Conservation (phyloP, 306 rosid genomes). For the Ormosia semicastrata region DNA sequence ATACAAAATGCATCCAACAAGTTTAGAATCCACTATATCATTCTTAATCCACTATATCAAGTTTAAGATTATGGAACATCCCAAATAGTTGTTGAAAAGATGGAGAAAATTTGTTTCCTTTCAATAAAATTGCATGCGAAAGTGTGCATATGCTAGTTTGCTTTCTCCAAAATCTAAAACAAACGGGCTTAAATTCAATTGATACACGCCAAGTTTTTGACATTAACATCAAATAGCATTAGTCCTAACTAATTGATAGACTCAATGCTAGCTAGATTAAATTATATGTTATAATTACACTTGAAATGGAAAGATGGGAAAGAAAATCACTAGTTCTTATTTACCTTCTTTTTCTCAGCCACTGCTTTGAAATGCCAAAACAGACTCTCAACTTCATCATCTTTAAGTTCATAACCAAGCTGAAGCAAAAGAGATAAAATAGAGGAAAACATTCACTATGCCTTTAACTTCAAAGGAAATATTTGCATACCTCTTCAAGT, state of each 20-base stretch:
- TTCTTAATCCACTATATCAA: no score
- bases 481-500: conserved; percentile 64
- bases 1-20: no score
- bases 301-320: not conserved
- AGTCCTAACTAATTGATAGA: not conserved
- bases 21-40: no score
- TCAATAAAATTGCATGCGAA: no score
- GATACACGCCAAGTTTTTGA: not conserved
- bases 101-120: no score
- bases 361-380: conserved; percentile 77
- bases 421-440: conserved; percentile 28
- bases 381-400: conserved; percentile 49
- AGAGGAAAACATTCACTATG: not conserved
- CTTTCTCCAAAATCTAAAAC: not conserved
- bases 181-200: not conserved
- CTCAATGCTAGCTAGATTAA: not conserved
- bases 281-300: not conserved
- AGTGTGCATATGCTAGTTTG: not conserved
- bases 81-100: not conserved
- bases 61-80: not conserved
- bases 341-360: conserved; percentile 83
- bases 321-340: not conserved
- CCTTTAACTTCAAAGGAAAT: not conserved
- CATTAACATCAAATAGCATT: not conserved
- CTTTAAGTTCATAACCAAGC: conserved; percentile 75